Evolutionary conservation across 352 stramenopile genomes (phyloP).

Genomic region (Phytophthora agathidicida): DNA sequence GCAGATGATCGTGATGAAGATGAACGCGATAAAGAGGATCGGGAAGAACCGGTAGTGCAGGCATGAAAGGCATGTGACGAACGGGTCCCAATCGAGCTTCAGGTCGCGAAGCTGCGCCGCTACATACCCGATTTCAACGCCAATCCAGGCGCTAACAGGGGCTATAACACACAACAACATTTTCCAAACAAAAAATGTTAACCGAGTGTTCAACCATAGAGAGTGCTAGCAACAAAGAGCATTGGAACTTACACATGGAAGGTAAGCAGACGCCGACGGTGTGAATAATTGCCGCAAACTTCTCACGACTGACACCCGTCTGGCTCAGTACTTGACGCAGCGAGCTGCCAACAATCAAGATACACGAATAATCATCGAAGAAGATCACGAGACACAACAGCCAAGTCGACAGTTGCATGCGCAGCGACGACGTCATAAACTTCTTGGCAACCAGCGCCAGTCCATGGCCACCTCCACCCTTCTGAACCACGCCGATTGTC

Average conservation of each 20-base stretch:
- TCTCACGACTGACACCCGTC: slow-evolving; percentile 86
- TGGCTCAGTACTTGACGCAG: slow-evolving; percentile 82
- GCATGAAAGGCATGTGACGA: slow-evolving; percentile 85
- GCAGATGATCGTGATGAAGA: slow-evolving; percentile 92
- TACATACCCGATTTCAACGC: slow-evolving; percentile 90
- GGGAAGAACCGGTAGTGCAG: slow-evolving; percentile 89
- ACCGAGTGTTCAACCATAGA: not conserved
- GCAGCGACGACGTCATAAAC: slow-evolving; percentile 83
- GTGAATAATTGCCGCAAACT: slow-evolving; percentile 91
- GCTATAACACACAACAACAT: slow-evolving; percentile 40
- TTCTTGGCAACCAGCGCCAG: slow-evolving; percentile 80
- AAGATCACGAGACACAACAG: slow-evolving; percentile 89
- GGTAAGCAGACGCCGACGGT: slow-evolving; percentile 87
- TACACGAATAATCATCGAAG: slow-evolving; percentile 94
- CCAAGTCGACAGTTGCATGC: slow-evolving; percentile 87
- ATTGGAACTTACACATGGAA: slow-evolving; percentile 69
- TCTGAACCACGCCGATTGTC: slow-evolving; percentile 90
- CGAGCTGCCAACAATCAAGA: slow-evolving; percentile 91
- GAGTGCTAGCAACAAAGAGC: not conserved
- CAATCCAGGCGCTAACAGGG: slow-evolving; percentile 90
- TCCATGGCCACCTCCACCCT: slow-evolving; percentile 85
- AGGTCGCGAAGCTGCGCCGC: slow-evolving; percentile 77
- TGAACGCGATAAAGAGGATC: slow-evolving; percentile 89
- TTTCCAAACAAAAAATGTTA: slow-evolving; percentile 1
- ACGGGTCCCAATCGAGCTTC: slow-evolving; percentile 87